Conservation (phyloP, 1,284 basidiomycete genomes). For the Somion occarium region DNA sequence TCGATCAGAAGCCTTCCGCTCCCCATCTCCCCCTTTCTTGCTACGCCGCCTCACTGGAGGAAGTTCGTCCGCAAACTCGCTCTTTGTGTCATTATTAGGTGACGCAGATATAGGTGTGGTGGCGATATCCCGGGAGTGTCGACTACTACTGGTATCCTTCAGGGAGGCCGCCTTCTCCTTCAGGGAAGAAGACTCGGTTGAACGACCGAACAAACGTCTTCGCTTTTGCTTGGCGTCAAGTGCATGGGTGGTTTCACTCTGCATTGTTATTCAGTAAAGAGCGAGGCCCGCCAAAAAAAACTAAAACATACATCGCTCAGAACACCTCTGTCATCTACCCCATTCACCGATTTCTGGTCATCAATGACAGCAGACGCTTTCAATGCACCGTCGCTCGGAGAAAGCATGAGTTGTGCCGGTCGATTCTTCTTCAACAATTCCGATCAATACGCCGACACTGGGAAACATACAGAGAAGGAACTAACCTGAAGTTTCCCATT, state of each 20-base stretch:
- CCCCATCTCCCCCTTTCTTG: conserved; percentile 51
- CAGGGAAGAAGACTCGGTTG: conserved; percentile 25
- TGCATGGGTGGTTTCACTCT: conserved; percentile 39
- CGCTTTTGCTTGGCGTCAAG: conserved; percentile 28
- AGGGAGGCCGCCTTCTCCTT: conserved; percentile 23
- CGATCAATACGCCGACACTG: background rate
- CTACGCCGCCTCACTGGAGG: conserved; percentile 35
- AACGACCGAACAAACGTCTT: conserved; percentile 56
- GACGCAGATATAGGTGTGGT: conserved; percentile 12
- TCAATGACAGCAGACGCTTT: conserved; percentile 33
- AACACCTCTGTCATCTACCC: conserved; percentile 49
- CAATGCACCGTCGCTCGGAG: conserved; percentile 60
- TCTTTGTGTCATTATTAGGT: conserved; percentile 20
- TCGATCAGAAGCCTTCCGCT: conserved; percentile 49
- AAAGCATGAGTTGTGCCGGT: conserved; percentile 44
- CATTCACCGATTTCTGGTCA: conserved; percentile 24
- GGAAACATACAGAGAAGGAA: background rate
- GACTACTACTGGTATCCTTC: conserved; percentile 30
- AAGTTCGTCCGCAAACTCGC: conserved; percentile 12
- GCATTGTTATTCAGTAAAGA: conserved; percentile 11
- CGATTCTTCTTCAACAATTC: conserved; percentile 27
- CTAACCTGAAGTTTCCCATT: conserved; percentile 1
- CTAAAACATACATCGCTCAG: conserved; percentile 58
- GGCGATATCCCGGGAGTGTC: conserved; percentile 31
- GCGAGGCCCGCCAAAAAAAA: background rate